Evolutionary conservation across 164 flowering plant species (phyloP), one percentile per base, ranked within the genome.

Genomic region (Magnolia changhungtana): DNA sequence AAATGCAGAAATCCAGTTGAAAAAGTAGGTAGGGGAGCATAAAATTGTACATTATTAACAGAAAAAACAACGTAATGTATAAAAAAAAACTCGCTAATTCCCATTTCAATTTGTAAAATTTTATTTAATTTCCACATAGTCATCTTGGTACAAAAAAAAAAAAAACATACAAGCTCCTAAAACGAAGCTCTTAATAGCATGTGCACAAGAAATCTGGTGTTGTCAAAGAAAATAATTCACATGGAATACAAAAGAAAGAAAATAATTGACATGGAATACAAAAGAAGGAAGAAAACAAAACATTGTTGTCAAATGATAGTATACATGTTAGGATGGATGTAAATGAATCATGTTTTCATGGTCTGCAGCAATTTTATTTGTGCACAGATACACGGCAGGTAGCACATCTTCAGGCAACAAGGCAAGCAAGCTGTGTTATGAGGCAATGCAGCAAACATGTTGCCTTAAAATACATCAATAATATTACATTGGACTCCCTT

Each of bases 361-460:
- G 83, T 91, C 93, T 79, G 94, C 86, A 69, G 95, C 95, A 79
- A 95, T 91, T 87, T 89, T 95, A 79, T 93, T 92, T 58, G 91
- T 89, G 85, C 98, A 95, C 63, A 95, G 84, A 81, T 93, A 93
- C 71, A 95, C 90, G 37, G 98, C 91, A 71, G 95, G 94, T 23
- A 95, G 86, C 76, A 95, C 95, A 80, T 95, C 97, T 74, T 89
- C 88, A 8, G 95, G 97, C 61, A 93, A 89, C 86, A 91, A 87
- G 72, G 83, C 90, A 83, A 95, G 81, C 87, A 95, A 89, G 84
- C 97, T 95, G 90, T 67, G 67, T 20, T 16, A 51, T 20, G 61
- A 72, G 74, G 49, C 55, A 73, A n/a, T 50, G 66, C 18, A 50
- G 70, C 19, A 77, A 79, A 75, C 4, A 21, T 27, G 8, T 20